A percentile compares a stretch with the other conserved stretches of the same genome.
phyloP scores from a whole-genome alignment of 2,329 filamentous ascomycete genomes.

The Ascochyta koolunga region DNA sequence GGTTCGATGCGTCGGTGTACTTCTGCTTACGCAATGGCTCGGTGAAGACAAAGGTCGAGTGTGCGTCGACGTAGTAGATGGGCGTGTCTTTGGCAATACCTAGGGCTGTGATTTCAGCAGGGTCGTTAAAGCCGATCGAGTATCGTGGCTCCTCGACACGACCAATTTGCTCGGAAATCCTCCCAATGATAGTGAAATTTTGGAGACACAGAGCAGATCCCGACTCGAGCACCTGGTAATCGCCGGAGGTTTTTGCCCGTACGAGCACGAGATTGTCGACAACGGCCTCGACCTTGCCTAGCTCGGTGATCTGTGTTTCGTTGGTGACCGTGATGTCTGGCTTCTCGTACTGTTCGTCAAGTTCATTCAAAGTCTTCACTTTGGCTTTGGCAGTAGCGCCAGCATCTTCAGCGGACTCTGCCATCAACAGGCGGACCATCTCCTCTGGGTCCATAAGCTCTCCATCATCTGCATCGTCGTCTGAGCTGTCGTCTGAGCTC shows the following conservation, averaged over 20 bases:
- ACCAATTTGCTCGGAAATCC: constrained; percentile 83
- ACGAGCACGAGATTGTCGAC: constrained; percentile 82
- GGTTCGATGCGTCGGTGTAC: constrained; percentile 91
- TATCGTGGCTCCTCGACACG: constrained; percentile 87
- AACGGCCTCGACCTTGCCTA: constrained; percentile 77
- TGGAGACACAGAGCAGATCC: constrained; percentile 83
- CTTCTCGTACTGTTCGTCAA: constrained; percentile 58
- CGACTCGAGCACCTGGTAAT: constrained; percentile 82
- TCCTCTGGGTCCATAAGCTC: constrained; percentile 79
- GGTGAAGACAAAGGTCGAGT: constrained; percentile 86
- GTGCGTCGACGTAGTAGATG: constrained; percentile 78
- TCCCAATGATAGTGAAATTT: constrained; percentile 77
- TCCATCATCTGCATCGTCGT: constrained; percentile 67
- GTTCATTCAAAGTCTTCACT: constrained; percentile 83
- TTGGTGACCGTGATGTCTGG: constrained; percentile 79
- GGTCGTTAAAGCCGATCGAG: constrained; percentile 74
- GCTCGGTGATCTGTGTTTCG: constrained; percentile 75
- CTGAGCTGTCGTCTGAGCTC: constrained; percentile 57
- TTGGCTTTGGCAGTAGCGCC: constrained; percentile 66
- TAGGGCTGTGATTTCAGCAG: constrained; percentile 69
- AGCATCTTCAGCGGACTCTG: constrained; percentile 79
- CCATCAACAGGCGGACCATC: constrained; percentile 84
- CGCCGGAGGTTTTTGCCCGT: constrained; percentile 77
- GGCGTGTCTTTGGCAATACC: constrained; percentile 72
- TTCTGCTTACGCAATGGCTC: constrained; percentile 78